Percentiles rank a stretch among this genome's conserved stretches.
Conservation (phyloP, 371 early-diverging fungal genomes). For the Mortierella sp. region DNA sequence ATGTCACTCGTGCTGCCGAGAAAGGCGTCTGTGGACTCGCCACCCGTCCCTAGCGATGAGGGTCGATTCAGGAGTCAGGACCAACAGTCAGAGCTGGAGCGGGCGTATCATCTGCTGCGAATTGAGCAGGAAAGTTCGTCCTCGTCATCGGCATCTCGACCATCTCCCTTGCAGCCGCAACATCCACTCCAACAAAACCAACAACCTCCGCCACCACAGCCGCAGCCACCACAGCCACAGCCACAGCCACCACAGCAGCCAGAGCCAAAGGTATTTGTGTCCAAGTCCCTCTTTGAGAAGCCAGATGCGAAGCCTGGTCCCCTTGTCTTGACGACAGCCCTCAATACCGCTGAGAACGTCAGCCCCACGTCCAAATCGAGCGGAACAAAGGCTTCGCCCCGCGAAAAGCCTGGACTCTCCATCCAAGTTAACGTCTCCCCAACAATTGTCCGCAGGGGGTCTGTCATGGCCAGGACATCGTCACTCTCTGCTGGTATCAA, state of each 20-base stretch:
- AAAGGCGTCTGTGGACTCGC: conserved; percentile 25
- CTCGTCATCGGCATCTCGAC: not conserved
- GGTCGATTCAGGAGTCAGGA: not conserved
- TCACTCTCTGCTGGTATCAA: conserved; percentile 52
- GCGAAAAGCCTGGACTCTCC: conserved; percentile 52
- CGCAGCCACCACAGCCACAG: not conserved
- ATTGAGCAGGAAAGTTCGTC: not conserved
- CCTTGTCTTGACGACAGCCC: conserved; percentile 40
- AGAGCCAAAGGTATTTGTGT: conserved; percentile 14
- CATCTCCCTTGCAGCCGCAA: not conserved
- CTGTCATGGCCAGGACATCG: conserved; percentile 51
- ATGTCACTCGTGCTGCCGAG: conserved; percentile 49
- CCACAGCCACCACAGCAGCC: not conserved
- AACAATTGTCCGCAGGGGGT: conserved; percentile 41
- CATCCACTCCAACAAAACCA: not conserved
- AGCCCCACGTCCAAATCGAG: conserved; percentile 37
- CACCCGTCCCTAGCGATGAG: conserved; percentile 4
- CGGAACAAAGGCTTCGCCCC: conserved; percentile 30
- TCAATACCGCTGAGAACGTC: conserved; percentile 23
- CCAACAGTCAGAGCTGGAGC: conserved; percentile 6
- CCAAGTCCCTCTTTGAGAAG: conserved; percentile 46
- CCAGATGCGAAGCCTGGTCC: conserved; percentile 33
- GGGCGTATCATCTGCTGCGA: not conserved
- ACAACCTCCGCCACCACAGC: not conserved
- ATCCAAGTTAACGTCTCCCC: conserved; percentile 54